Evolutionary conservation across 2,329 filamentous ascomycete species (phyloP).

Genomic region (Pseudogymnoascus sp.): DNA sequence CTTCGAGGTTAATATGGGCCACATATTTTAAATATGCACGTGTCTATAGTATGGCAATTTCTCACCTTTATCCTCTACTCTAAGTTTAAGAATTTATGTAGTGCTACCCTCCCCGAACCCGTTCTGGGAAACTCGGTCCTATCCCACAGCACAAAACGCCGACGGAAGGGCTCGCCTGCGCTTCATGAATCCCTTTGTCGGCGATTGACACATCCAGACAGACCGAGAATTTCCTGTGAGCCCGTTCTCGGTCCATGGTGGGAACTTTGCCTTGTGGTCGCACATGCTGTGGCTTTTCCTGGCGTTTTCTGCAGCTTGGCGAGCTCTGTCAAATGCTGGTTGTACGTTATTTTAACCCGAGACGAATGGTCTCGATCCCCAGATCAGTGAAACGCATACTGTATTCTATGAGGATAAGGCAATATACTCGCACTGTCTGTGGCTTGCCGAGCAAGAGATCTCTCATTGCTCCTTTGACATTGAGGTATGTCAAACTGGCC

Average conservation of each 20-base stretch:
- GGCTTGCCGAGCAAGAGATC: neutral
- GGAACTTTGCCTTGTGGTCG: neutral
- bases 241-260: neutral
- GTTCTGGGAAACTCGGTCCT: slow-evolving; percentile 1
- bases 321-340: neutral
- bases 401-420: neutral
- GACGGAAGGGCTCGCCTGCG: neutral
- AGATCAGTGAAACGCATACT: neutral
- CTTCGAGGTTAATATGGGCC: neutral
- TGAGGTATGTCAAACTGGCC: neutral
- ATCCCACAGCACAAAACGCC: neutral
- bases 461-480: neutral
- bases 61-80: neutral
- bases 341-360: neutral
- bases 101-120: neutral
- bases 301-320: neutral
- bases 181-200: neutral
- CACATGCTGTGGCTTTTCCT: neutral
- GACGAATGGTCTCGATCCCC: neutral
- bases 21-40: neutral
- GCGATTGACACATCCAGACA: neutral
- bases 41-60: neutral
- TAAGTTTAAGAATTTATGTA: neutral
- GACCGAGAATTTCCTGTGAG: neutral
- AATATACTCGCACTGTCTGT: neutral